Conservation (phyloP, 2,329 filamentous ascomycete genomes). For the Colletotrichum gigasporum region DNA sequence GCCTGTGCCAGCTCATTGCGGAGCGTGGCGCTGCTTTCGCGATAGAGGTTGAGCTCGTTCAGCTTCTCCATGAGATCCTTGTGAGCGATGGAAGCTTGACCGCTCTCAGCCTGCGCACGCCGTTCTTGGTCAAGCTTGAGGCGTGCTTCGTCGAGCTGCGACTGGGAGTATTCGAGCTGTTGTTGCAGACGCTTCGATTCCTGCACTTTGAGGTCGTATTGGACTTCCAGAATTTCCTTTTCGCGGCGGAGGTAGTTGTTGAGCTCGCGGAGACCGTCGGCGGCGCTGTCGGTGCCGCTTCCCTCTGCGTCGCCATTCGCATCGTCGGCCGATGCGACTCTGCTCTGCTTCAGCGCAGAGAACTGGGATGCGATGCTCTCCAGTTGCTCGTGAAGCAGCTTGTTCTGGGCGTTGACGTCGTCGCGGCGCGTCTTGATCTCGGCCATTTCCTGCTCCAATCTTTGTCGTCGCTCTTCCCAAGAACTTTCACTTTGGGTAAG, state of each 20-base stretch:
- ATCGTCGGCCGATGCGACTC: slow-evolving; percentile 5
- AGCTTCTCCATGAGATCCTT: slow-evolving; percentile 94
- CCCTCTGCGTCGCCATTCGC: slow-evolving; percentile 59
- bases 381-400: slow-evolving; percentile 87
- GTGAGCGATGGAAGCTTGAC: slow-evolving; percentile 79
- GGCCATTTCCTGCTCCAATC: slow-evolving; percentile 83
- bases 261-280: slow-evolving; percentile 84
- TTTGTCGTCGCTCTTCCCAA: slow-evolving; percentile 84
- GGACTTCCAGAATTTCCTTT: slow-evolving; percentile 98
- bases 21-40: slow-evolving; percentile 92
- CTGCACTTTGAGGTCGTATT: slow-evolving; percentile 87
- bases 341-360: slow-evolving; percentile 73
- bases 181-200: slow-evolving; percentile 90
- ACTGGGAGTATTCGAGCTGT: slow-evolving; percentile 86
- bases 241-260: slow-evolving; percentile 92
- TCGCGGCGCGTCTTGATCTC: slow-evolving; percentile 84
- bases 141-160: slow-evolving; percentile 87
- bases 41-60: slow-evolving; percentile 94
- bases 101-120: slow-evolving; percentile 76
- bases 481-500: slow-evolving; percentile 84
- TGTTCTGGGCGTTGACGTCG: slow-evolving; percentile 89
- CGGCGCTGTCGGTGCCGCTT: slow-evolving; percentile 57
- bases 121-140: slow-evolving; percentile 93
- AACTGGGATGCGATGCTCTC: slow-evolving; percentile 86
- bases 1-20: slow-evolving; percentile 86